Conservation (phyloP, 202 grass and related monocot genomes). For the Elaeis oleifera region DNA sequence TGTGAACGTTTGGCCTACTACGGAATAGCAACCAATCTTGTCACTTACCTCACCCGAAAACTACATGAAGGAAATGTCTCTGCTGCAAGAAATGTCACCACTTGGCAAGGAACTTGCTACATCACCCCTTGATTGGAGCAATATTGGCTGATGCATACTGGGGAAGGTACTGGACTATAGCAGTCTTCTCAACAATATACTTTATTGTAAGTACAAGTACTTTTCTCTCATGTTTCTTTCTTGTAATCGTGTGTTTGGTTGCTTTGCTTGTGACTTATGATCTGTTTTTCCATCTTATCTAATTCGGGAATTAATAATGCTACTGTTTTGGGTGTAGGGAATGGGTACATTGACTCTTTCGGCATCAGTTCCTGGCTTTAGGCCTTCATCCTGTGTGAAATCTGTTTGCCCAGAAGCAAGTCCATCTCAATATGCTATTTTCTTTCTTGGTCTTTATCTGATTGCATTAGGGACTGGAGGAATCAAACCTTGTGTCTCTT, state of each 20-base stretch:
- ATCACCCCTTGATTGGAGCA: slow-evolving; percentile 70
- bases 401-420: slow-evolving; percentile 56
- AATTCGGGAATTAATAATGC: slow-evolving; percentile 23
- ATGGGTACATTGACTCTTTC: slow-evolving; percentile 72
- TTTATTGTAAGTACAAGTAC: slow-evolving; percentile 55
- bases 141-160: slow-evolving; percentile 84
- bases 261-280: too few relatives aligned
- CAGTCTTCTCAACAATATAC: slow-evolving; percentile 73
- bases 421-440: slow-evolving; percentile 56
- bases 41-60: slow-evolving; percentile 73
- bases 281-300: background rate
- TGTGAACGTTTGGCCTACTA: slow-evolving; percentile 79
- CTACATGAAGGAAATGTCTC: slow-evolving; percentile 69
- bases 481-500: slow-evolving; percentile 81
- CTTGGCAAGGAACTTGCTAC: slow-evolving; percentile 86
- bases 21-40: slow-evolving; percentile 79
- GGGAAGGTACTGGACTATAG: slow-evolving; percentile 86
- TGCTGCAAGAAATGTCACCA: slow-evolving; percentile 74
- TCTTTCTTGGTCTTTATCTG: slow-evolving; percentile 78
- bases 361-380: slow-evolving; percentile 58
- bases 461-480: slow-evolving; percentile 85
- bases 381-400: slow-evolving; percentile 62
- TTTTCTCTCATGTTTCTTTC: too few relatives aligned
- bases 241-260: too few relatives aligned
- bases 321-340: slow-evolving; percentile 44